A percentile compares a stretch with the other conserved stretches of the same genome.
phyloP scores from a whole-genome alignment of 257 asterid genomes.

The Marsdenia floribunda region DNA sequence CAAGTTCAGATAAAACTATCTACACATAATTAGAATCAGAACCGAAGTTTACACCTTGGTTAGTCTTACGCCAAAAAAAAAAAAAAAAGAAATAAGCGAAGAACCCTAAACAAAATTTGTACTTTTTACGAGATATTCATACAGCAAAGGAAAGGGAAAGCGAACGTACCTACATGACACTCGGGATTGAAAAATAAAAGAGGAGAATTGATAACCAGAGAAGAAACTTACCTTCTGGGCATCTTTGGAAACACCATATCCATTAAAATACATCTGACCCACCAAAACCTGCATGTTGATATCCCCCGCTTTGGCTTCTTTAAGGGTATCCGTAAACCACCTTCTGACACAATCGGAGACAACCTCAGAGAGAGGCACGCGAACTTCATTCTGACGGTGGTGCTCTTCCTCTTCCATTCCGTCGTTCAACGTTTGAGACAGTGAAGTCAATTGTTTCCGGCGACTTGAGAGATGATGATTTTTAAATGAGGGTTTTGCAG shows the following conservation, averaged over 20 bases:
- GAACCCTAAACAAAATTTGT: not conserved
- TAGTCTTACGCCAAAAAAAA: not conserved
- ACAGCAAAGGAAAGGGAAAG: not conserved
- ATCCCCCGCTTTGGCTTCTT: constrained; percentile 74
- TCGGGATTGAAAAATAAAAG: too few relatives aligned
- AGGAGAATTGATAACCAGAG: not conserved
- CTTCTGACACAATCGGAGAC: constrained; percentile 58
- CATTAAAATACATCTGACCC: constrained; percentile 62
- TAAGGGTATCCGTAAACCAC: constrained; percentile 72
- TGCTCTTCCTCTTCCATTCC: constrained; percentile 27
- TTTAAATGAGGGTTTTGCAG: constrained; percentile 5
- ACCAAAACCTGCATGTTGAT: constrained; percentile 70
- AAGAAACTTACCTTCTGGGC: constrained; percentile 40
- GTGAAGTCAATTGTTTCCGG: constrained; percentile 14
- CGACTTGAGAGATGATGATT: constrained; percentile 1
- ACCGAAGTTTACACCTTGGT: not conserved
- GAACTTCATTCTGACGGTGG: constrained; percentile 14
- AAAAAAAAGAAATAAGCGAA: not conserved
- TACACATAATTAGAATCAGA: not conserved
- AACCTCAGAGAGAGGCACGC: constrained; percentile 52
- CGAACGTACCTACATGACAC: not conserved
- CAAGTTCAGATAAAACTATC: not conserved
- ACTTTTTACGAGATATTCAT: not conserved
- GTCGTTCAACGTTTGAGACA: constrained; percentile 14
- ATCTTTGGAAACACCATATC: constrained; percentile 60